Evolutionary conservation across 164 flowering plant species (phyloP), one percentile per base, ranked within the genome.

Genomic region (Umbellularia californica): DNA sequence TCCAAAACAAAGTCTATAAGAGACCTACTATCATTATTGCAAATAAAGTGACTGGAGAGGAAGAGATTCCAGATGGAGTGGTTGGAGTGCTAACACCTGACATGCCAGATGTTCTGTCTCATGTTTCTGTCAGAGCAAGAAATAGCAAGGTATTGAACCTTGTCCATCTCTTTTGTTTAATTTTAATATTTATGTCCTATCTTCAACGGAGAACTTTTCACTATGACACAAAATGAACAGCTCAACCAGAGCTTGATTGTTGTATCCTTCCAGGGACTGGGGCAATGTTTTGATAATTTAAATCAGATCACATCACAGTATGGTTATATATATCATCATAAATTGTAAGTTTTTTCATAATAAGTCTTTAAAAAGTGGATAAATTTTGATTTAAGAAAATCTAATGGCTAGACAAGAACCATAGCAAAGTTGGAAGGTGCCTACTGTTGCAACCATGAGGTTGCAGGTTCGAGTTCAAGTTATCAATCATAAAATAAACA

Each of bases 51-150:
- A 75, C 66, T 69, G 80, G 83, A 65, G 83, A 75, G 70, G 83
- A 81, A 72, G 83, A 81, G 67, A 81, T 81, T 75, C 83, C 83
- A 66, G 83, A 78, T 78, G 83, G 83, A 41, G 83, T 72, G 50
- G 83, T 81, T 55, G 83, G 76, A 71, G 78, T 81, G 20, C 67
- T 81, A 60, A 81, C 80, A 69, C 78, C 74, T 75, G 80, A 81
- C 70, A 81, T 78, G 80, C 83, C 83, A 47, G 83, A 81, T 78
- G 80, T 81, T 62, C 78, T 81, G 23, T 81, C 80, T 51, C 83
- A 81, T 77, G 79, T 81, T 72, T 75, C 83, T 9, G 77, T 81
- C 15, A 74, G 83, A 75, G 83, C 83, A 72, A 78, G 83, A 75
- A 81, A 75, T 72, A 75, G 76, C 63, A 77, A 81, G 80, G 83